Evolutionary conservation across 768 basidiomycete genomes (phyloP).

Genomic region (Crassisporium funariophilum): DNA sequence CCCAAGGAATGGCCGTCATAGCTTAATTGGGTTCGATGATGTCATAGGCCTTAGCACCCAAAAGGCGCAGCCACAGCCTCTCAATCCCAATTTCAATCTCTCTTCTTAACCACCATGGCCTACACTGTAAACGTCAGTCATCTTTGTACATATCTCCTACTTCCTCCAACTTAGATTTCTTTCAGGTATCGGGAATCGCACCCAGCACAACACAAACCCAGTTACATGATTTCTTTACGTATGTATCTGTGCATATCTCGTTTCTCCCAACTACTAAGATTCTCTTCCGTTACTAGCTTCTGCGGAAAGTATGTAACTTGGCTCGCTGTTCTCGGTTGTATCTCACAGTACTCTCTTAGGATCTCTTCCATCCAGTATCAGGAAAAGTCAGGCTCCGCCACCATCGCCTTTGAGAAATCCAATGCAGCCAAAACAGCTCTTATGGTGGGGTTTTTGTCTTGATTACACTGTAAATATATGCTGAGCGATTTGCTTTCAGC

Average conservation of each 20-base stretch:
- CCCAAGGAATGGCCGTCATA: too few species aligned
- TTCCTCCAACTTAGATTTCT: not conserved
- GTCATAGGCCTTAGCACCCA: too few species aligned
- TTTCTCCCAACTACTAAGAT: slow-evolving; percentile 8
- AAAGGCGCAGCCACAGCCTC: too few species aligned
- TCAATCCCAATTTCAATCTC: too few species aligned
- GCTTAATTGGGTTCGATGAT: too few species aligned
- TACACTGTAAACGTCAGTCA: not conserved
- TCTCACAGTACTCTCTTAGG: slow-evolving; percentile 32
- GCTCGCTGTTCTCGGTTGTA: not conserved
- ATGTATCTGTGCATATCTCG: slow-evolving; percentile 26
- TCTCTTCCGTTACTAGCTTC: slow-evolving; percentile 51
- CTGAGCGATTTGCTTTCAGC: slow-evolving; percentile 33
- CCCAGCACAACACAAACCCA: slow-evolving; percentile 64
- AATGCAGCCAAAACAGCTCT: slow-evolving; percentile 84
- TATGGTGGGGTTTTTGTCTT: slow-evolving; percentile 50
- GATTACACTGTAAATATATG: not conserved
- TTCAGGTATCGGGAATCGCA: slow-evolving; percentile 73
- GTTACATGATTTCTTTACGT: slow-evolving; percentile 84
- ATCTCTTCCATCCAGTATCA: slow-evolving; percentile 65
- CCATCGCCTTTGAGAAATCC: slow-evolving; percentile 81
- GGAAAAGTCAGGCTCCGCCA: slow-evolving; percentile 47
- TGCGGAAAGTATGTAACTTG: slow-evolving; percentile 70
- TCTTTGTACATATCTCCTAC: not conserved
- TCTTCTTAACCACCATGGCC: not conserved